Evolutionary conservation across 148 eudicot species (phyloP).

Genomic region (Agrostemma githago): DNA sequence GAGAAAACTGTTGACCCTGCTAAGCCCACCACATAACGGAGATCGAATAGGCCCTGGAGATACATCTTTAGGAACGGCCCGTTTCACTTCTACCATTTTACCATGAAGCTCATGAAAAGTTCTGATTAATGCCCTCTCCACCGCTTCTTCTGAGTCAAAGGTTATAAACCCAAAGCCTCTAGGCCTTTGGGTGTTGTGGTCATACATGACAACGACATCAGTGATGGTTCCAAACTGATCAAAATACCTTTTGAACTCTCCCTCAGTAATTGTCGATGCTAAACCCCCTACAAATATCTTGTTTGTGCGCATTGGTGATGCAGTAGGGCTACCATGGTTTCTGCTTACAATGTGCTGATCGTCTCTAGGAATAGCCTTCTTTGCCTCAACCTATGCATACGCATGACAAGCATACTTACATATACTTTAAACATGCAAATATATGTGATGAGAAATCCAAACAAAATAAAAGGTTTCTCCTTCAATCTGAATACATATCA

Average conservation of each 20-base stretch:
- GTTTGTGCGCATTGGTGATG: slow-evolving; percentile 49
- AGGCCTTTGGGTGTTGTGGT: slow-evolving; percentile 64
- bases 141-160: slow-evolving; percentile 64
- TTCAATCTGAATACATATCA: not conserved
- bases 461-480: not conserved
- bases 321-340: slow-evolving; percentile 44
- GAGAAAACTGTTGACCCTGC: slow-evolving; percentile 36
- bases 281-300: slow-evolving; percentile 75
- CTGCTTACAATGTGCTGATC: slow-evolving; percentile 47
- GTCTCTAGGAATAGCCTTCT: slow-evolving; percentile 67
- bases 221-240: slow-evolving; percentile 63
- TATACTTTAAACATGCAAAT: not conserved
- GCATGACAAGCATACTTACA: slow-evolving; percentile 8
- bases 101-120: slow-evolving; percentile 64
- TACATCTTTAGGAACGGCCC: slow-evolving; percentile 62
- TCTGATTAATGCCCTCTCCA: slow-evolving; percentile 47
- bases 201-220: slow-evolving; percentile 71
- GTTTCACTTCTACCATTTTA: slow-evolving; percentile 65
- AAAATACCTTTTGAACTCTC: slow-evolving; percentile 49
- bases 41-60: slow-evolving; percentile 52
- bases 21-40: slow-evolving; percentile 37
- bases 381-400: slow-evolving; percentile 53
- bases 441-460: not conserved
- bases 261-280: slow-evolving; percentile 56
- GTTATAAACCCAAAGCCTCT: slow-evolving; percentile 68